Base-by-base conservation (phyloP, 2,329 filamentous ascomycete genomes). In the Aspergillus hortae region DNA sequence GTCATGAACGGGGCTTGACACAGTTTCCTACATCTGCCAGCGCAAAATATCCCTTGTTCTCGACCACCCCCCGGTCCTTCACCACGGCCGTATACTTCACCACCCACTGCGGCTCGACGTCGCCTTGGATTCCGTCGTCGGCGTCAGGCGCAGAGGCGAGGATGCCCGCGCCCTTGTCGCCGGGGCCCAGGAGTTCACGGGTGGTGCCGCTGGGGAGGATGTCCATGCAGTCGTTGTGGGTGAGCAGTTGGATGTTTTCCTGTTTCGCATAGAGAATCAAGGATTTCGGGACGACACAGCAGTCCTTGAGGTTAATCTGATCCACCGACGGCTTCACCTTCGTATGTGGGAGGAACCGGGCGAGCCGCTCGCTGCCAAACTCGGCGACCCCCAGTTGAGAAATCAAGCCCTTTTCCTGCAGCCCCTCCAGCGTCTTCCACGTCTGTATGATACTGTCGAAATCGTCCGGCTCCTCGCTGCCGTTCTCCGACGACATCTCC, bases 31-130 rank as follows among this genome's bases (percentile, higher is more conserved):
- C 72, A 66, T 90, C 86, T 3, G 92, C 92, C 17, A 86, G 84
- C 1, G 92, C 92, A 77, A 96, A 96, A 72, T 96, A 97, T 6
- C 94, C 94, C 77, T 97, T 99, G 68, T 94, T 96, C 78, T 99
- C 94, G 59, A 99, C 92, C 7, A 99, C 94, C 12, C 94, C 94
- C 49, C 94, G 81, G 68, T 97, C 88, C 70, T 89, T 88, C 38
- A 97, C 90, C 53, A 97, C 92, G 1, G 94, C 94, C 35, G 92
- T 96, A 69, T 99, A 99, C 69, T 97, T 95, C 60, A 92, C 87
- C 25, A 97, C 94, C 92, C 94, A 99, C 68, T 92, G 86, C 25
- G 94, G 92, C 53, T 84, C 82, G 45, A 97, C 80, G 58, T 96
- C 85, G 4, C 90, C 92, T 60, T 81, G 79, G 52, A 95, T 75